Conservation (phyloP, 1,284 basidiomycete genomes). For the Cystobasidiaceae sp. region DNA sequence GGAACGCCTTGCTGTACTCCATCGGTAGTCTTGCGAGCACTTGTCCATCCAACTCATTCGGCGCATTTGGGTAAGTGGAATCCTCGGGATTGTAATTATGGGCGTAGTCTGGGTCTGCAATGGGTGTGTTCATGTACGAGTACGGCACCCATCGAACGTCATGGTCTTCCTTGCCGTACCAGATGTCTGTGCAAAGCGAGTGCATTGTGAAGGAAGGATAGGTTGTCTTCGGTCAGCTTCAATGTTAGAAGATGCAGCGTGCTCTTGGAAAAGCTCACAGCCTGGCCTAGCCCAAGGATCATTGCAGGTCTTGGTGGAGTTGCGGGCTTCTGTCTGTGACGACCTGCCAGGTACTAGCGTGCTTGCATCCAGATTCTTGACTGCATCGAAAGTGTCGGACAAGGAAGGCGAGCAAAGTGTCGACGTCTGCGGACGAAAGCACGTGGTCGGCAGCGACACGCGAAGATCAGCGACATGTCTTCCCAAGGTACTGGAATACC, state of each 20-base stretch:
- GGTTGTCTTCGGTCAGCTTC: not conserved
- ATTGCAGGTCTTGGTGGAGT: not conserved
- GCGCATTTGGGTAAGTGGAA: not conserved
- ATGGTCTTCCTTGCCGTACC: not conserved
- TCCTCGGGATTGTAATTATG: not conserved
- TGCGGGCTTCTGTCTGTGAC: too few species aligned
- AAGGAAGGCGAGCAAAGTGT: too few species aligned
- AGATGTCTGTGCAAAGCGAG: not conserved
- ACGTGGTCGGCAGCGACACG: too few species aligned
- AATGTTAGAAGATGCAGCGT: too few species aligned
- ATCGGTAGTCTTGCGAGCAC: not conserved
- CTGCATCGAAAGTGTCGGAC: too few species aligned
- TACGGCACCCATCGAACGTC: conserved; percentile 8
- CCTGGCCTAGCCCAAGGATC: not conserved
- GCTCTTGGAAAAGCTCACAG: not conserved
- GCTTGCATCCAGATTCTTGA: too few species aligned
- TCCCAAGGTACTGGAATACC: too few species aligned
- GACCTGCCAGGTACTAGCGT: too few species aligned
- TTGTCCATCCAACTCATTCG: not conserved
- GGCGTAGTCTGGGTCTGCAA: not conserved
- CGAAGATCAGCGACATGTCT: too few species aligned
- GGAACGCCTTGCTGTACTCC: conserved; percentile 2
- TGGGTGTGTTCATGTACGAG: not conserved
- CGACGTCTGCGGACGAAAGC: too few species aligned
- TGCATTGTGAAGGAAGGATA: not conserved